Conservation (phyloP, 768 basidiomycete genomes). For the Serendipita sp. region DNA sequence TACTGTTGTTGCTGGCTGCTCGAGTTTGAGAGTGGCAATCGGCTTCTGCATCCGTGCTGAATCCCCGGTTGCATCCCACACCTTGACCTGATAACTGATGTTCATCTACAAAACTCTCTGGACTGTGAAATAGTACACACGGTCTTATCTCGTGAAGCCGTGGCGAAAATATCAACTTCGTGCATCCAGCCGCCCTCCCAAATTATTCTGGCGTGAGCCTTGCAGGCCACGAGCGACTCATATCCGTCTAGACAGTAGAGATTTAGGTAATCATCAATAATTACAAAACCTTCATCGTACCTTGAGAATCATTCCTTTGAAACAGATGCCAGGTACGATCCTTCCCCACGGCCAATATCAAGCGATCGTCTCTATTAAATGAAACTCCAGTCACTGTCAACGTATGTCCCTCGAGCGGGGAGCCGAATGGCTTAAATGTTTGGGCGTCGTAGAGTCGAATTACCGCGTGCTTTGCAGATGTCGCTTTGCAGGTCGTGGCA, state of each 20-base stretch:
- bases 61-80: conserved; percentile 44
- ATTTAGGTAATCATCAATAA: neutral
- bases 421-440: conserved; percentile 54
- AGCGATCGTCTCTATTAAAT: conserved; percentile 74
- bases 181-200: conserved; percentile 88
- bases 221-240: conserved; percentile 48
- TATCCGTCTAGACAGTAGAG: conserved; percentile 32
- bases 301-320: conserved; percentile 29
- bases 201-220: conserved; percentile 82
- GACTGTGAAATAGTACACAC: conserved; percentile 27
- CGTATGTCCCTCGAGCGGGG: conserved; percentile 65
- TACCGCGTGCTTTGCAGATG: conserved; percentile 75
- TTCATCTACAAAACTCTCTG: conserved; percentile 2
- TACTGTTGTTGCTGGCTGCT: conserved; percentile 73
- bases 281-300: conserved; percentile 19
- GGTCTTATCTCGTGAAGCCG: conserved; percentile 90
- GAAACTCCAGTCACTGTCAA: conserved; percentile 82
- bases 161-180: conserved; percentile 70
- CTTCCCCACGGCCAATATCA: conserved; percentile 71
- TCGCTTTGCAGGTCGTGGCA: conserved; percentile 85
- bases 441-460: conserved; percentile 66
- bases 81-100: conserved; percentile 50
- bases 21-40: conserved; percentile 45
- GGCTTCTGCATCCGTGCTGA: conserved; percentile 34
- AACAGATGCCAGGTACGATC: conserved; percentile 88